Evolutionary conservation across 2,329 filamentous ascomycete species (phyloP).

Genomic region (Alternaria atra): DNA sequence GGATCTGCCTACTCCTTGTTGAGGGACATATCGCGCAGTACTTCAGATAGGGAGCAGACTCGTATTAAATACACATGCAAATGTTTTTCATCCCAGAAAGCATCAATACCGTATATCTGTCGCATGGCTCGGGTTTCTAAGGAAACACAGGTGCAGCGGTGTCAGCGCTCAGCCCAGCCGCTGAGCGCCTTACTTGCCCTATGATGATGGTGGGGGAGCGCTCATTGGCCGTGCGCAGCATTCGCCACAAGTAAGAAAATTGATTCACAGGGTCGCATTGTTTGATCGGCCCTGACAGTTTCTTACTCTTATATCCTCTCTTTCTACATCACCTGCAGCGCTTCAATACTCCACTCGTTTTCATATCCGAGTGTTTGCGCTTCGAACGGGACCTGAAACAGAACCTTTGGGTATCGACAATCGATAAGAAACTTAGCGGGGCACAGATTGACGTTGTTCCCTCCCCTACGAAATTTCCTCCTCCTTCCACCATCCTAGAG

Average conservation of each 20-base stretch:
- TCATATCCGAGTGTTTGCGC: conserved; percentile 20
- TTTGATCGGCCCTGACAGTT: conserved; percentile 18
- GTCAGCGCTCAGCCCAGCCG: conserved; percentile 1
- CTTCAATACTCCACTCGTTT: conserved; percentile 21
- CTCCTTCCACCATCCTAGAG: conserved; percentile 29
- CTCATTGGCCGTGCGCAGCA: conserved; percentile 29
- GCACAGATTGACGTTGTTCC: conserved; percentile 29
- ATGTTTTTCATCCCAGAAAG: not conserved
- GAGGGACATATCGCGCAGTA: not conserved
- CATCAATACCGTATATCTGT: not conserved
- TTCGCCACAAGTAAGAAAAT: conserved; percentile 38
- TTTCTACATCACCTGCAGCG: conserved; percentile 11
- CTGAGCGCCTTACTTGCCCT: conserved; percentile 27
- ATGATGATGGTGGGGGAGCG: conserved; percentile 23
- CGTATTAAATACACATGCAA: not conserved
- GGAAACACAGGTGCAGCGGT: conserved; percentile 1
- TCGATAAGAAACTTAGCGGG: conserved; percentile 35
- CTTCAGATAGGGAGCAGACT: not conserved
- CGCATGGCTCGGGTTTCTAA: not conserved
- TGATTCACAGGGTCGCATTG: conserved; percentile 27
- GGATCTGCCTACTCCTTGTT: not conserved
- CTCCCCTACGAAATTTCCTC: conserved; percentile 37
- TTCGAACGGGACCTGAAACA: conserved; percentile 13
- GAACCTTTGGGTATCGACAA: conserved; percentile 18
- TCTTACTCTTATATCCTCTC: conserved; percentile 9